These are phyloP conservation scores for Suhomyces prunicola DNA, from an alignment of 805 yeast species.

Conservation along the genomic window DNA sequence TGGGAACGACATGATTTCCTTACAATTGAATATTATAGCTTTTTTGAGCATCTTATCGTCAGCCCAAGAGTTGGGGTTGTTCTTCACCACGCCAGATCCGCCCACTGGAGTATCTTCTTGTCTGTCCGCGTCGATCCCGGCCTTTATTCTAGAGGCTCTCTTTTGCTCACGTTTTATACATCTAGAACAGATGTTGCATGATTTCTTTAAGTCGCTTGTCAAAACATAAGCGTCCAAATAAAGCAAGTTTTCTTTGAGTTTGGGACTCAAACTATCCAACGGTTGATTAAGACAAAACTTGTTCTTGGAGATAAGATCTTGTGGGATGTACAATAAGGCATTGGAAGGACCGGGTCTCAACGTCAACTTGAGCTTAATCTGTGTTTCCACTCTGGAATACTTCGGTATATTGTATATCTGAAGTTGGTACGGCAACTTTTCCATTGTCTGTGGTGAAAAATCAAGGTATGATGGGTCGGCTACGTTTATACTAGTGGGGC, in stretches of 20 bases:
- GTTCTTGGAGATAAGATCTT: constrained; percentile 84
- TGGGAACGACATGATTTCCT: constrained; percentile 77
- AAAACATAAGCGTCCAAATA: constrained; percentile 80
- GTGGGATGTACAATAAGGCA: constrained; percentile 71
- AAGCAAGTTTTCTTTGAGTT: constrained; percentile 50
- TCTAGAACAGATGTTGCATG: constrained; percentile 78
- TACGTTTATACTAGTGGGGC: constrained; percentile 29
- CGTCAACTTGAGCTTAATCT: constrained; percentile 70
- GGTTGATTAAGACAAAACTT: constrained; percentile 64
- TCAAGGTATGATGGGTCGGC: constrained; percentile 35
- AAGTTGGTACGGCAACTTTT: constrained; percentile 46
- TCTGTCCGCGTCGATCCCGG: constrained; percentile 36
- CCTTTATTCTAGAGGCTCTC: constrained; percentile 88
- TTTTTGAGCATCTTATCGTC: constrained; percentile 69
- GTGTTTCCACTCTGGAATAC: constrained; percentile 92
- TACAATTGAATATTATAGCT: constrained; percentile 87
- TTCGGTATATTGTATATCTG: constrained; percentile 64
- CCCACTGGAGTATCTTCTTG: constrained; percentile 11
- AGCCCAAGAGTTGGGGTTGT: constrained; percentile 71
- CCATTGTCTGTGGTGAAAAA: constrained; percentile 34
- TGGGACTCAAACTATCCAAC: constrained; percentile 40
- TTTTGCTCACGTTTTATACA: constrained; percentile 92
- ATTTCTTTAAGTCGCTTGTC: constrained; percentile 44
- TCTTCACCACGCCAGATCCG: constrained; percentile 34
- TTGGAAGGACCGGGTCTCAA: constrained; percentile 78